phyloP scores from a whole-genome alignment of 768 basidiomycete genomes.

The Agrocybe pediades region DNA sequence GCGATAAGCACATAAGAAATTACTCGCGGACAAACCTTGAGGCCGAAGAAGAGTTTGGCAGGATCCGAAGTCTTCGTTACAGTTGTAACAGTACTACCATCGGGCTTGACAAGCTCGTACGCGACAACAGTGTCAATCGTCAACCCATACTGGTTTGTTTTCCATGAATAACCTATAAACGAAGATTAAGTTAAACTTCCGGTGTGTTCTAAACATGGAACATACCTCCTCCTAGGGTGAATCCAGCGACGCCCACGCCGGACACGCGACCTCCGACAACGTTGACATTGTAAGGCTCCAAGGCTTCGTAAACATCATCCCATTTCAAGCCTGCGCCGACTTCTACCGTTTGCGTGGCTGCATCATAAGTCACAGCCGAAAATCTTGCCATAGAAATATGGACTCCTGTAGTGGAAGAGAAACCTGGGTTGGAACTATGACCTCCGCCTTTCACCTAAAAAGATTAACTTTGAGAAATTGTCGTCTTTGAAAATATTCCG shows the following conservation, averaged over 20 bases:
- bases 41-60: slow-evolving; percentile 42
- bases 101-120: slow-evolving; percentile 59
- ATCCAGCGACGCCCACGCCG: slow-evolving; percentile 63
- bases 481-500: too few species aligned
- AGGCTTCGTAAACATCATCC: slow-evolving; percentile 62
- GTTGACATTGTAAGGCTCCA: slow-evolving; percentile 49
- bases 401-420: slow-evolving; percentile 62
- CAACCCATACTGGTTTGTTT: slow-evolving; percentile 62
- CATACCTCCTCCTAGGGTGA: slow-evolving; percentile 60
- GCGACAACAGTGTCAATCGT: slow-evolving; percentile 57
- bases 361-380: slow-evolving; percentile 43
- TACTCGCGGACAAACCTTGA: slow-evolving; percentile 36
- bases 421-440: slow-evolving; percentile 54
- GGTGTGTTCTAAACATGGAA: background rate
- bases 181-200: background rate
- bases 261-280: slow-evolving; percentile 62
- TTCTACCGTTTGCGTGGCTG: slow-evolving; percentile 36
- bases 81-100: slow-evolving; percentile 42
- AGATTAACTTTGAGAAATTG: background rate
- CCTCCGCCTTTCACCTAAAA: slow-evolving; percentile 63
- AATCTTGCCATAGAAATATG: slow-evolving; percentile 59
- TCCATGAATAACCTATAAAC: slow-evolving; percentile 60
- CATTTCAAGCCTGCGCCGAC: slow-evolving; percentile 54
- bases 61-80: slow-evolving; percentile 36
- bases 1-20: background rate